Conservation (phyloP, 305 asterid genomes). For the Ajuga reptans region DNA sequence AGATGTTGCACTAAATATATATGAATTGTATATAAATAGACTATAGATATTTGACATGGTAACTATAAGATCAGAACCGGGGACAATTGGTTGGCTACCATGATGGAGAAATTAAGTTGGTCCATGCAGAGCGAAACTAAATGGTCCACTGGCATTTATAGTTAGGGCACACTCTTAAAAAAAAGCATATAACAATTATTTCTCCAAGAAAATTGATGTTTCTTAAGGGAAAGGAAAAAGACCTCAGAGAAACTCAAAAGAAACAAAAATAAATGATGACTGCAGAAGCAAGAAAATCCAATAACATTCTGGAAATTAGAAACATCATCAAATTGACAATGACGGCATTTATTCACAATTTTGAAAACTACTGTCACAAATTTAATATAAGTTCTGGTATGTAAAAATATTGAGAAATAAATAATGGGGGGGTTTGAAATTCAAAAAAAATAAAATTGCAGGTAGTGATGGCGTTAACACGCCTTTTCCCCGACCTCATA, state of each 20-base stretch:
- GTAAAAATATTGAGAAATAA: conserved; percentile 11
- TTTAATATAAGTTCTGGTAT: background rate
- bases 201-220: conserved; percentile 16
- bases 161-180: conserved; percentile 17
- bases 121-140: conserved; percentile 7
- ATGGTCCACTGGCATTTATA: conserved; percentile 21
- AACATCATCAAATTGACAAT: conserved; percentile 5
- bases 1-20: no score
- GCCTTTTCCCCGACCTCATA: conserved; percentile 58
- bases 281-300: background rate
- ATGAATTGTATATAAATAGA: background rate
- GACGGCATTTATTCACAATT: conserved; percentile 15
- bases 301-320: background rate
- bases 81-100: conserved; percentile 20
- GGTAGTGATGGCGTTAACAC: conserved; percentile 37
- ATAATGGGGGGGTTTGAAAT: conserved; percentile 36
- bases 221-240: background rate
- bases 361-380: background rate
- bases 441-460: conserved; percentile 30
- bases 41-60: background rate
- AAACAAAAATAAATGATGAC: background rate
- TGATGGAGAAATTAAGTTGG: conserved; percentile 11
- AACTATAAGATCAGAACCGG: background rate
- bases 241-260: background rate
- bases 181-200: conserved; percentile 6